A percentile compares a stretch with the other conserved stretches of the same genome.
Evolutionary conservation across 2,329 filamentous ascomycete genomes (phyloP).

Genomic region (Ascosphaera pollenicola): DNA sequence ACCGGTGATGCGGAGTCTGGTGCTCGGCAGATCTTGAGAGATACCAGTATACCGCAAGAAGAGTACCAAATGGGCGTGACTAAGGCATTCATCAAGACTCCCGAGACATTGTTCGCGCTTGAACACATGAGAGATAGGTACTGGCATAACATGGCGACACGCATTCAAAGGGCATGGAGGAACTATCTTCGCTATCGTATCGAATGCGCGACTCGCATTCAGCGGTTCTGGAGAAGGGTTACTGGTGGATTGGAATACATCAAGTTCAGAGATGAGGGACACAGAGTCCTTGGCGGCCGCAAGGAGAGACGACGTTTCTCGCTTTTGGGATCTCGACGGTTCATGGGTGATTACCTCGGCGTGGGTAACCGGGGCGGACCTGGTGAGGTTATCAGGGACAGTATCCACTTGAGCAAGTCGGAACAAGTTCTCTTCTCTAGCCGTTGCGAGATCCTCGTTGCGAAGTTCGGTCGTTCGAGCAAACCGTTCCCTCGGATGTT

Average conservation of each 20-base stretch:
- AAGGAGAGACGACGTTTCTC: constrained; percentile 88
- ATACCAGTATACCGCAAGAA: constrained; percentile 83
- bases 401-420: constrained; percentile 41
- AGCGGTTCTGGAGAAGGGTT: constrained; percentile 88
- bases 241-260: constrained; percentile 76
- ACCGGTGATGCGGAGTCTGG: constrained; percentile 70
- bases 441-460: constrained; percentile 69
- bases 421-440: constrained; percentile 77
- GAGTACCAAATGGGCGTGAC: constrained; percentile 95
- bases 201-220: constrained; percentile 83
- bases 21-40: constrained; percentile 79
- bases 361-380: constrained; percentile 60
- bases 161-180: constrained; percentile 92
- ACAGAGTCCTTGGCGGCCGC: constrained; percentile 55
- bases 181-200: constrained; percentile 83
- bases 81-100: constrained; percentile 96
- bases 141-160: constrained; percentile 98
- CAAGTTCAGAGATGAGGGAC: constrained; percentile 69
- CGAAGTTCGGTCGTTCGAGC: constrained; percentile 90
- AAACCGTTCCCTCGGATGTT: constrained; percentile 74
- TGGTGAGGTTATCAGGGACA: constrained; percentile 57
- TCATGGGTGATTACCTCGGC: constrained; percentile 86
- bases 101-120: constrained; percentile 85
- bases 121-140: constrained; percentile 97
- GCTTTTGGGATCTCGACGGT: constrained; percentile 73